Percentiles rank a stretch among this genome's conserved stretches.
Evolutionary conservation across 352 stramenopile species (phyloP).

Genomic region (Ophiocytium majus): DNA sequence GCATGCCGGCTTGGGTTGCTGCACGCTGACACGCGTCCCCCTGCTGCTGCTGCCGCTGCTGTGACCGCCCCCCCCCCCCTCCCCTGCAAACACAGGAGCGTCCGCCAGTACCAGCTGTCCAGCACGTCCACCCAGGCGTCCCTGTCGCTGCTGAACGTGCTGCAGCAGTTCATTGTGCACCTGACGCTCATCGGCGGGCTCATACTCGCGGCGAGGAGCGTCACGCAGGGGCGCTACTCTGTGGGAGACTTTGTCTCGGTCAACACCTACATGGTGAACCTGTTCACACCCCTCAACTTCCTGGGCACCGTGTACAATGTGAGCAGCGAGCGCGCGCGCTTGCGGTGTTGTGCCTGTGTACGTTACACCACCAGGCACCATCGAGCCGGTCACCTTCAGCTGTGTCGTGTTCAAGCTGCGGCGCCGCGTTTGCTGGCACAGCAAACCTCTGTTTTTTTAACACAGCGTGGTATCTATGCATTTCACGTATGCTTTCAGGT

Average conservation of each 20-base stretch:
- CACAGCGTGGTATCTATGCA: too few relatives aligned
- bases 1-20: too few relatives aligned
- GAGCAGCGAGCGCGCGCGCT: too few relatives aligned
- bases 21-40: neutral
- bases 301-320: slow-evolving; percentile 80
- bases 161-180: slow-evolving; percentile 85
- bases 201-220: slow-evolving; percentile 47
- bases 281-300: slow-evolving; percentile 95
- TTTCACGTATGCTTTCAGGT: too few relatives aligned
- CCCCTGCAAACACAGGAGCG: slow-evolving; percentile 60
- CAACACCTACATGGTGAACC: slow-evolving; percentile 88
- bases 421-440: too few relatives aligned
- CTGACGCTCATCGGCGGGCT: slow-evolving; percentile 49
- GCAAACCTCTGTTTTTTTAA: too few relatives aligned
- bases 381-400: too few relatives aligned
- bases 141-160: slow-evolving; percentile 88
- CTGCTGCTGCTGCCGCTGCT: neutral
- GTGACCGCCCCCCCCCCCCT: neutral
- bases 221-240: slow-evolving; percentile 60
- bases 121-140: slow-evolving; percentile 86
- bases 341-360: too few relatives aligned
- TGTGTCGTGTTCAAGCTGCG: too few relatives aligned
- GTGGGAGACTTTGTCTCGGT: slow-evolving; percentile 94
- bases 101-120: slow-evolving; percentile 83
- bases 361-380: too few relatives aligned